phyloP scores from a whole-genome alignment of 768 basidiomycete genomes.

The Neoboletus magnificus region DNA sequence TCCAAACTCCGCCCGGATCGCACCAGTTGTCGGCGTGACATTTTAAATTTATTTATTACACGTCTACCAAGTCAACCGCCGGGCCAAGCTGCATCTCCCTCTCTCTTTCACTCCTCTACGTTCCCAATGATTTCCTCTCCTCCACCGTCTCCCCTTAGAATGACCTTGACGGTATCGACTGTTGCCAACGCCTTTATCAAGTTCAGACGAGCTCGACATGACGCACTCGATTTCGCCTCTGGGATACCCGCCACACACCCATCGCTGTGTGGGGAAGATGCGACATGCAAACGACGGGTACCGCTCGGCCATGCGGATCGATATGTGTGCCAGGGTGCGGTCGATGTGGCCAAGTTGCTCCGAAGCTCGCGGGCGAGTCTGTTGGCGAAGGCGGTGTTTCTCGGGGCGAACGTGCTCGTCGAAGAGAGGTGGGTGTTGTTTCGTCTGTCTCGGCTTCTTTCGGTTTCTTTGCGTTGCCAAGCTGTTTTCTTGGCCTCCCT shows the following conservation, averaged over 20 bases:
- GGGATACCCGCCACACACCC: constrained; percentile 40
- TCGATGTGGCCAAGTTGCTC: constrained; percentile 57
- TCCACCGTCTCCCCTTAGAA: constrained; percentile 21
- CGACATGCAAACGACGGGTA: constrained; percentile 29
- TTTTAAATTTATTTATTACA: constrained; percentile 5
- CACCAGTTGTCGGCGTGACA: neutral
- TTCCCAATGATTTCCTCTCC: constrained; percentile 18
- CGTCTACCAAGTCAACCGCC: neutral
- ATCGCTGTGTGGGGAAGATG: constrained; percentile 26
- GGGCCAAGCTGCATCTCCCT: neutral
- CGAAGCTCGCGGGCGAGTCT: constrained; percentile 51
- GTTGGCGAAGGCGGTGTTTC: constrained; percentile 44
- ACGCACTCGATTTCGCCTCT: constrained; percentile 36
- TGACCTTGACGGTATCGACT: constrained; percentile 25
- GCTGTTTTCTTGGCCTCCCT: neutral
- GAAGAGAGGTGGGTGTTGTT: constrained; percentile 60
- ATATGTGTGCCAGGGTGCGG: constrained; percentile 59
- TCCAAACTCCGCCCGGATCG: constrained; percentile 23
- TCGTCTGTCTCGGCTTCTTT: neutral
- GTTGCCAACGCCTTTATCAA: constrained; percentile 57
- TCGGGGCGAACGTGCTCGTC: constrained; percentile 60
- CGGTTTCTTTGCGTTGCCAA: neutral
- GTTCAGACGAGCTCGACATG: constrained; percentile 41
- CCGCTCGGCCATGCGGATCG: constrained; percentile 38
- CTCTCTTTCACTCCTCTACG: neutral